phyloP scores from a whole-genome alignment of 768 basidiomycete species.

The Cystobasidium ongulense region DNA sequence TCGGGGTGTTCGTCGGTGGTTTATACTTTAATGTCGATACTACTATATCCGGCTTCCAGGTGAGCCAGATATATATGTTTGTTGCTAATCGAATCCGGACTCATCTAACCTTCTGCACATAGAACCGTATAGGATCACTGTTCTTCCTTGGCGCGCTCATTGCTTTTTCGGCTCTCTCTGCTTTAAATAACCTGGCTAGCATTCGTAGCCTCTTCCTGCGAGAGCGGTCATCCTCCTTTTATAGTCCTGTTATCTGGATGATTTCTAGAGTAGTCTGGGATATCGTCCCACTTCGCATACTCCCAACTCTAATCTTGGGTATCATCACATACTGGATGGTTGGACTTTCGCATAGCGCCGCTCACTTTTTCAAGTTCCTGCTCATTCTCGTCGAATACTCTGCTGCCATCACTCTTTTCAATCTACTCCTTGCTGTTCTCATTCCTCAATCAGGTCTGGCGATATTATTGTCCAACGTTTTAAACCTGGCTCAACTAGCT shows the following conservation, averaged over 20 bases:
- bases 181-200: slow-evolving; percentile 77
- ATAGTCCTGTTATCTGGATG: slow-evolving; percentile 85
- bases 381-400: slow-evolving; percentile 79
- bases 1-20: slow-evolving; percentile 85
- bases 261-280: slow-evolving; percentile 82
- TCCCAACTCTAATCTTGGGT: slow-evolving; percentile 75
- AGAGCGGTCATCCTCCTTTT: slow-evolving; percentile 75
- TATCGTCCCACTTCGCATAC: slow-evolving; percentile 73
- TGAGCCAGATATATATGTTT: neutral
- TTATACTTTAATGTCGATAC: slow-evolving; percentile 71
- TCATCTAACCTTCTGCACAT: neutral
- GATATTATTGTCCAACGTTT: slow-evolving; percentile 63
- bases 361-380: slow-evolving; percentile 88
- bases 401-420: slow-evolving; percentile 80
- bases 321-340: slow-evolving; percentile 58
- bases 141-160: slow-evolving; percentile 91
- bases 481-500: slow-evolving; percentile 49
- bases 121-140: slow-evolving; percentile 68
- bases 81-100: neutral
- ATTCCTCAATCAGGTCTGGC: slow-evolving; percentile 84
- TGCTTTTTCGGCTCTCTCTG: slow-evolving; percentile 82
- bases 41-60: slow-evolving; percentile 83
- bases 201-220: slow-evolving; percentile 78
- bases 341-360: slow-evolving; percentile 66
- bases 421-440: slow-evolving; percentile 76